Evolutionary conservation across 2,329 filamentous ascomycete genomes (phyloP).

Genomic region (Hymenoscyphus salicellus): DNA sequence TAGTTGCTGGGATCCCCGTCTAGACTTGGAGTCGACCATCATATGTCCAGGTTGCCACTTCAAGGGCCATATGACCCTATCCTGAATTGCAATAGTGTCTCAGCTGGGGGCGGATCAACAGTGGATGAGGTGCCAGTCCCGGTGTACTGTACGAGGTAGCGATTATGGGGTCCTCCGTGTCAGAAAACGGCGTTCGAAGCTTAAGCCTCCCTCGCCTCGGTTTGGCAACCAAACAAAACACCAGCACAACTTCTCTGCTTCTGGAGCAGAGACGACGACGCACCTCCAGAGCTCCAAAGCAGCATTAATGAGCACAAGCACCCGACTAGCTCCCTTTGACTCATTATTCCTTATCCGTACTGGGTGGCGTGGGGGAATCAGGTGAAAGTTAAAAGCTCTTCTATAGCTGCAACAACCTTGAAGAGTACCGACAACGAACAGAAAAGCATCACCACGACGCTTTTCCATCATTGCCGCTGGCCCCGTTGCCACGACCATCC

Average conservation of each 20-base stretch:
- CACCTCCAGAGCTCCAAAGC: not conserved
- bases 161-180: too few relatives aligned
- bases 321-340: too few relatives aligned
- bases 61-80: not conserved
- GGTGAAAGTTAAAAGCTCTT: not conserved
- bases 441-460: not conserved
- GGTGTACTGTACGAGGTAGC: too few relatives aligned
- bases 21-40: not conserved
- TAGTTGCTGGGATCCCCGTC: not conserved
- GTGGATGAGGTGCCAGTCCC: not conserved
- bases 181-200: not conserved
- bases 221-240: not conserved
- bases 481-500: not conserved
- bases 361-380: not conserved
- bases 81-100: not conserved
- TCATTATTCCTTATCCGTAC: not conserved
- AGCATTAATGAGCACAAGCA: not conserved
- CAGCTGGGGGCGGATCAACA: not conserved
- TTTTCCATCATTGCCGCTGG: not conserved
- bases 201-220: not conserved
- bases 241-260: not conserved
- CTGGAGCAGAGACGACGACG: not conserved
- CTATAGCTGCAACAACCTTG: not conserved
- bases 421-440: not conserved
- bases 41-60: not conserved